Conservation (phyloP, 1,284 basidiomycete species). For the Macrocybe sp. region DNA sequence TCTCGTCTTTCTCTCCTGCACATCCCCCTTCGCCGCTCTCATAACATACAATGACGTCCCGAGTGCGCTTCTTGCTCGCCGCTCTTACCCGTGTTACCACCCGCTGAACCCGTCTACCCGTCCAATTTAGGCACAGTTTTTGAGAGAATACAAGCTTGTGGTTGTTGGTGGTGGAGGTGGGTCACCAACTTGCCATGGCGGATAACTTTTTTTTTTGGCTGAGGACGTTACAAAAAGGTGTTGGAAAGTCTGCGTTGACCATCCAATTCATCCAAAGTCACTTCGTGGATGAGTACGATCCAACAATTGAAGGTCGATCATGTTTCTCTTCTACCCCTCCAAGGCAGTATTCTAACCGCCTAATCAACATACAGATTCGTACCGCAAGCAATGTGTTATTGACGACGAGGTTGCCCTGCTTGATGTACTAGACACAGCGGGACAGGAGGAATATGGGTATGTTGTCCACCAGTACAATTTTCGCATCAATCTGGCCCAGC, state of each 20-base stretch:
- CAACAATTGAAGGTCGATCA: constrained; percentile 85
- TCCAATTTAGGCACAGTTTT: constrained; percentile 72
- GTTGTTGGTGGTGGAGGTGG: constrained; percentile 96
- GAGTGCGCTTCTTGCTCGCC: too few species aligned
- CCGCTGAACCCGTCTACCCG: too few species aligned
- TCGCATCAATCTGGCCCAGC: too few species aligned
- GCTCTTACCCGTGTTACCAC: too few species aligned
- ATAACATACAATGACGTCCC: too few species aligned
- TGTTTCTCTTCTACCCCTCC: constrained; percentile 3
- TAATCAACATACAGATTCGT: constrained; percentile 63
- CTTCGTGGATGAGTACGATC: constrained; percentile 98
- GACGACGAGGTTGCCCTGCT: constrained; percentile 97
- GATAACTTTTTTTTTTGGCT: background rate
- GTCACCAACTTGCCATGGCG: constrained; percentile 22
- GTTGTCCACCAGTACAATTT: constrained; percentile 27
- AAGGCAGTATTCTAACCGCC: background rate
- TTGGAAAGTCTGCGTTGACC: constrained; percentile 94
- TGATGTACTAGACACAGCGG: constrained; percentile 97
- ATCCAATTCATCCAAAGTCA: constrained; percentile 98
- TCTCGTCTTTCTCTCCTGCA: too few species aligned
- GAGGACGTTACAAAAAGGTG: constrained; percentile 52
- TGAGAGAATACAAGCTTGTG: constrained; percentile 95
- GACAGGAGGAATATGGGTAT: constrained; percentile 98
- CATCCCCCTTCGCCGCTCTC: too few species aligned
- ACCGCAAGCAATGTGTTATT: constrained; percentile 94